Conservation (phyloP, 345 rosid species). For the Brassica rapa region DNA sequence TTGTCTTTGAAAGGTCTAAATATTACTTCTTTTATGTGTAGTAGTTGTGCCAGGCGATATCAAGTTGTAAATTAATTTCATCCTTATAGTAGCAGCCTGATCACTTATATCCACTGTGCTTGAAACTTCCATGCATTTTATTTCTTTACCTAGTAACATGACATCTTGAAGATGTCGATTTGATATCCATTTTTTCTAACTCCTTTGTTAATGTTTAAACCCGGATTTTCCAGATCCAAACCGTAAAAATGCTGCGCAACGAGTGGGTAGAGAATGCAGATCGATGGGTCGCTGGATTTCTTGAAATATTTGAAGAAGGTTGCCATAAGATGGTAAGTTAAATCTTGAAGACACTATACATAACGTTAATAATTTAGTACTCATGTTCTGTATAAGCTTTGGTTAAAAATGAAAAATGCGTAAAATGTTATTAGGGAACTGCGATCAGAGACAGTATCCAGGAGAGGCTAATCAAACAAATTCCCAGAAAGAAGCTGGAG, state of each 20-base stretch:
- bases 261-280: constrained; percentile 1
- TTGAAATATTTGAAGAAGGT: background rate
- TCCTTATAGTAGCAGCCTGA: background rate
- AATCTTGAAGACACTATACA: background rate
- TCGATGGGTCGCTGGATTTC: background rate
- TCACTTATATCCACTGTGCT: background rate
- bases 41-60: background rate
- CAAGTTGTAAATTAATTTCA: background rate
- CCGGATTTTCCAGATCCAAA: background rate
- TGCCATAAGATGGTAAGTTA: background rate
- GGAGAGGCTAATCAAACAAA: constrained; percentile 64
- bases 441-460: constrained; percentile 85
- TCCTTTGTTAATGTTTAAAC: background rate
- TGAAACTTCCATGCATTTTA: background rate
- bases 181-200: constrained; percentile 9
- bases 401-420: background rate
- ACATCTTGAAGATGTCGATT: background rate
- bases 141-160: constrained; percentile 16
- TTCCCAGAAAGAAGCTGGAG: constrained; percentile 31
- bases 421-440: constrained; percentile 57
- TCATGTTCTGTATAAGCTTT: constrained; percentile 4
- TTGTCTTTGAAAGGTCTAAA: background rate
- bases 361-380: background rate
- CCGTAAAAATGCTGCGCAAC: background rate
- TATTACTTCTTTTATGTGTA: constrained; percentile 1